Base-by-base conservation (phyloP, 768 basidiomycete species). In the Exsudoporus frostii region DNA sequence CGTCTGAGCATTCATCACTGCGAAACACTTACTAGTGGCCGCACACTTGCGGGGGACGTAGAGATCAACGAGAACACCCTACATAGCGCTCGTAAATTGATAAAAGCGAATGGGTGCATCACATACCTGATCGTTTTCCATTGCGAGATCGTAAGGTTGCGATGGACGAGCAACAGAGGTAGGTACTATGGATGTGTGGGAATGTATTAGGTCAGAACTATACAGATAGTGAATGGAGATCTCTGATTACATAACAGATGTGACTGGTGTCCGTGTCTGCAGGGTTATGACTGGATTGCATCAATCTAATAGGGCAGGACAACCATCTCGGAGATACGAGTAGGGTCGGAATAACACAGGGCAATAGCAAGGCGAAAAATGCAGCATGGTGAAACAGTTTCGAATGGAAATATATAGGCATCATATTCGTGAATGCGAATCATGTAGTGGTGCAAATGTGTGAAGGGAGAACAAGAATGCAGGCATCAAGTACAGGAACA, bases 21-120 rank as follows among this genome's bases (percentile, higher is more conserved):
- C 30, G 36, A 32, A 55, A 54, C 54, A 84, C 91, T 71, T 69
- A 97, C 94, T 95, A 65, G 94, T 96, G 50, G 95, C 94, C 71
- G 93, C 85, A 74, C 97, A 98, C 77, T 98, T 98, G 83, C 97
- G 92, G 75, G 97, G 97, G 70, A 98, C 95, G 80, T 99, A 99
- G 76, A 99, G 94, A 82, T 98, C 97, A 71, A 99, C 97, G 74
- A 99, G 95, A 72, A 91, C 81, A 77, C 97, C 96, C 92, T 97
- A 52, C 34, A 36, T 40, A 48, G 5, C 17, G 48, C 27, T 44
- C 34, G 45, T 63, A 45, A 56, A 56, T 33, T 8, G 8, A 29
- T 19, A n/a, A 30, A 24, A 20, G 2, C 14, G 37, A 48, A 22
- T 10, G 10, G 17, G 7, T 4, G 1, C 13, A 14, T 38, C 19